Percentiles rank a stretch among this genome's conserved stretches.
Evolutionary conservation across 73 alveolate species (phyloP).

Genomic region (Effrenium voratum): DNA sequence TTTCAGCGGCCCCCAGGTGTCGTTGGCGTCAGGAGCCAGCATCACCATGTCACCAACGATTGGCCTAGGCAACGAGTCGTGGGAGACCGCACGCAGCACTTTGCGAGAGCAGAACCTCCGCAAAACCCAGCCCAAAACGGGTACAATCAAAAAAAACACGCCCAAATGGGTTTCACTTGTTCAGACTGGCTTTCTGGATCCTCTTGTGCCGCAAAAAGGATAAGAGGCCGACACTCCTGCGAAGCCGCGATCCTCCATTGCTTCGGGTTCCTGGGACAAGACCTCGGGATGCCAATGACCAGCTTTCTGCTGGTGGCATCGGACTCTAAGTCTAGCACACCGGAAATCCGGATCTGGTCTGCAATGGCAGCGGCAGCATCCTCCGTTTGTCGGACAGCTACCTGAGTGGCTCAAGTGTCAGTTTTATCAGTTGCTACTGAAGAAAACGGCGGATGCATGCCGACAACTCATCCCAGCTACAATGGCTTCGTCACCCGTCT

Average conservation of each 20-base stretch:
- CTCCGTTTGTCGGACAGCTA: slow-evolving; percentile 82
- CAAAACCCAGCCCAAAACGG: no score
- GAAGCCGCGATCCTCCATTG: slow-evolving; percentile 48
- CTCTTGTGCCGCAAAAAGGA: neutral
- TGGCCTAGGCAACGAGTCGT: neutral
- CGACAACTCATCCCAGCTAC: slow-evolving; percentile 1
- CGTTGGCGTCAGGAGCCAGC: slow-evolving; percentile 46
- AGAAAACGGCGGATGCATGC: neutral
- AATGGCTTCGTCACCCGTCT: slow-evolving; percentile 81
- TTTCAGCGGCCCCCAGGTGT: slow-evolving; percentile 59
- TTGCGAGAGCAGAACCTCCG: neutral
- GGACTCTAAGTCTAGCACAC: neutral
- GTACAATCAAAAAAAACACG: no score
- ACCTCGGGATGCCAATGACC: neutral
- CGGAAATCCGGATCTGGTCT: slow-evolving; percentile 58
- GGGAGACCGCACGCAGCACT: neutral
- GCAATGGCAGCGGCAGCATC: slow-evolving; percentile 93
- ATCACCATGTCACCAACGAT: slow-evolving; percentile 46
- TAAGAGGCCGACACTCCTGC: slow-evolving; percentile 39
- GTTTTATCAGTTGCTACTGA: no score
- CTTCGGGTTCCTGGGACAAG: slow-evolving; percentile 70
- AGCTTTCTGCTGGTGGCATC: neutral
- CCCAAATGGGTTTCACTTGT: no score
- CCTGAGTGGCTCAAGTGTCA: neutral
- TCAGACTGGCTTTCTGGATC: neutral